Base-by-base conservation (phyloP, 2,329 filamentous ascomycete genomes). In the Apiospora hydei region DNA sequence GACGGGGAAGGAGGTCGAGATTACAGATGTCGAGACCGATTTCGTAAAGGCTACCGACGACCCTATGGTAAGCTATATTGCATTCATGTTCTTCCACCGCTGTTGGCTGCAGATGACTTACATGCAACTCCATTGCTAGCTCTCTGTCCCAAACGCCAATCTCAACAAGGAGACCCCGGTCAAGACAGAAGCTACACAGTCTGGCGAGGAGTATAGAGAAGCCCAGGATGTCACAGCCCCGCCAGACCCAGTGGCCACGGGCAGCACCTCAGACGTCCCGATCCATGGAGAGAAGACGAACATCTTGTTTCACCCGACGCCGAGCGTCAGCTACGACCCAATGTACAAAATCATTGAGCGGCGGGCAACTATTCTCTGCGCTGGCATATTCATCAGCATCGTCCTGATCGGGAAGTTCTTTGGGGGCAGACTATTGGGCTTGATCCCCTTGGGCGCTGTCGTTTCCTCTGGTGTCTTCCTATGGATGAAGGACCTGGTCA, bases 281-380 rank as follows among this genome's bases (percentile, higher is more conserved):
- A 97, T 98, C 72, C 93, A 95, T 79, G 96, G 95, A 77, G 96
- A 98, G 80, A 98, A 96, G 88, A 98, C 96, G 4, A 98, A 98
- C 74, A 92, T 98, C 24, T 88, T 98, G 43, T 98, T 98, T 82
- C 96, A 98, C 82, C 96, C 96, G 21, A 98, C 96, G 0, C 96
- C 96, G 0, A 93, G 93, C 0, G 89, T 98, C 76, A 94, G 92
- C 84, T 98, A 94, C 79, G 94, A 97, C 81, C 94, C 95, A 5
- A 97, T 95, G 88, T 98, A 93, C 80, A 89, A 87, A 26, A 83
- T 89, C 16, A 82, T 98, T 72, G 94, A 98, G 83, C 89, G 90
- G 75, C 89, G 92, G 13, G 93, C 92, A n/a, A 90, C 89, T 66
- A 84, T 90, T 0, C 83, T 98, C 5, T 93, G 93, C 75, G 84